phyloP scores from a whole-genome alignment of 768 basidiomycete species.

The Rhodosporidiobolus sp. region DNA sequence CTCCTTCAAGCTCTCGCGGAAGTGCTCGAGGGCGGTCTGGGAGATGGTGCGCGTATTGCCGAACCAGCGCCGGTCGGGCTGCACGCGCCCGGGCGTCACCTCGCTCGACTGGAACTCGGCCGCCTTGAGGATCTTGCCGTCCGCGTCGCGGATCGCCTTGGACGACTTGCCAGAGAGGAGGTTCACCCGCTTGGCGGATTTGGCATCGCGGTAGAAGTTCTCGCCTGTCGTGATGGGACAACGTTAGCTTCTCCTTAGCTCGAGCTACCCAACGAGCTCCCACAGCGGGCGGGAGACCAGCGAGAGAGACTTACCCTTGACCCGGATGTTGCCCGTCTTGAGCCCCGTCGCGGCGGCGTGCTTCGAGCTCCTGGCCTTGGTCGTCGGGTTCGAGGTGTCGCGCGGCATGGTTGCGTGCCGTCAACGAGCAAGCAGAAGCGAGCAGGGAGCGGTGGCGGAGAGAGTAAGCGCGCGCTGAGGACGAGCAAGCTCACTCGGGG shows the following conservation, averaged over 20 bases:
- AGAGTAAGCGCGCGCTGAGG: too few species aligned
- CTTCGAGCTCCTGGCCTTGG: constrained; percentile 21
- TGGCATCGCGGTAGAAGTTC: constrained; percentile 92
- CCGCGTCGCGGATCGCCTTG: constrained; percentile 81
- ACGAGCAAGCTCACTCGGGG: too few species aligned
- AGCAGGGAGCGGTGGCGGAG: too few species aligned
- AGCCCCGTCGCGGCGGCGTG: constrained; percentile 38
- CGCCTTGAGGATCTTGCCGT: constrained; percentile 87
- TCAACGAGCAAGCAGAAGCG: too few species aligned
- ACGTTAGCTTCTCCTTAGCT: background rate
- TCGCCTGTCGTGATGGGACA: constrained; percentile 57
- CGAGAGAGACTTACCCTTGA: constrained; percentile 22
- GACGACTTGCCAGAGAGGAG: constrained; percentile 75
- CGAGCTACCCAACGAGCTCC: too few species aligned
- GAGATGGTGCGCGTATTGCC: constrained; percentile 99
- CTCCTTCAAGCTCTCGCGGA: constrained; percentile 76
- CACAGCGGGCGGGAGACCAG: background rate
- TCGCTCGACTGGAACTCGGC: constrained; percentile 97
- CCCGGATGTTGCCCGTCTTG: constrained; percentile 41
- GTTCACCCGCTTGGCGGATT: constrained; percentile 76
- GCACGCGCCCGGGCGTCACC: constrained; percentile 81
- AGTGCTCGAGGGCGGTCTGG: constrained; percentile 92
- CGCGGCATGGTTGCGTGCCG: constrained; percentile 8
- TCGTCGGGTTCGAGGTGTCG: constrained; percentile 34
- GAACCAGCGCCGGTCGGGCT: constrained; percentile 96